Evolutionary conservation across 1,284 basidiomycete genomes (phyloP), one percentile per base, ranked within the genome.

Genomic region (Calocybe gambosa): DNA sequence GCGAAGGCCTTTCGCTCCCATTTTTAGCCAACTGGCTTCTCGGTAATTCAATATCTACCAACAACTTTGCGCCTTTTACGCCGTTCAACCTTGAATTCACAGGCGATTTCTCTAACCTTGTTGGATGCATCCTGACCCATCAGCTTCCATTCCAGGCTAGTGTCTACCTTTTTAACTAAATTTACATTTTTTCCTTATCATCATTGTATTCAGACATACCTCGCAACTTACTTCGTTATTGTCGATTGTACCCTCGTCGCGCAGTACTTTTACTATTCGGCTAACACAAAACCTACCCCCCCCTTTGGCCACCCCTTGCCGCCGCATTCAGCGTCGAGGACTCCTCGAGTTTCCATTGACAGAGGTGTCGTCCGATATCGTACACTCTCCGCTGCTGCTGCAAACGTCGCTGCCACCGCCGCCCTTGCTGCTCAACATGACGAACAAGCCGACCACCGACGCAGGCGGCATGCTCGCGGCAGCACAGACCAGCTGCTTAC

Each of bases 121-220:
- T 95, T 55, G 90, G 92, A 10, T 95, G 93, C 64, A 65, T 96
- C 50, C 73, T 97, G 43, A 96, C 93, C 0, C 76, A 86, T 57
- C 93, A 96, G 60, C 75, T 96, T n/a, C 91, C 91, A 10, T 96
- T 97, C 65, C 93, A 94, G 67, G 91, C 89, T 61, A 57, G 77
- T 61, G 45, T 36, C 28, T 9, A 10, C 28, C n/a, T 26, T 10
- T 26, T 26, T 26, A 26, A 5, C 45, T 23, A 25, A 9, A 23
- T 23, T 39, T 35, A 47, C 37, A 41, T 50, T 48, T 39, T 19
- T 34, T 46, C 40, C 47, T 43, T 43, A 42, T 16, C 20, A 46
- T 40, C 21, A n/a, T 41, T 19, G 29, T 23, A 47, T 34, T 26
- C 42, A 96, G 88, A 95, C 82, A 34, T 90, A 82, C 60, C 86